phyloP scores from a whole-genome alignment of 805 yeast genomes.

The Maudiozyma turicensis region DNA sequence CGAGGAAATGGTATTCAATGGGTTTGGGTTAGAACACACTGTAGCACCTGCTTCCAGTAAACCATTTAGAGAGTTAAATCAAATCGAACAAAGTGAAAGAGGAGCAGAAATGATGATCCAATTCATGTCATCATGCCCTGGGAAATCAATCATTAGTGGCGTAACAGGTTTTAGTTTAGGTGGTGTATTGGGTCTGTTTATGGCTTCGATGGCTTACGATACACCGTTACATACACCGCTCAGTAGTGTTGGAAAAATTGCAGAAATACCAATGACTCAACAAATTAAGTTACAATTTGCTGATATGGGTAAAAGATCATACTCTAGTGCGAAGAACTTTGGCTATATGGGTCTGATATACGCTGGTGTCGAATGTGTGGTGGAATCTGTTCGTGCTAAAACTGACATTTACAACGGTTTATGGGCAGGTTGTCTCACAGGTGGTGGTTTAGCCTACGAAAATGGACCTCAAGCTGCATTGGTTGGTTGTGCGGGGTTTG shows the following conservation, averaged over 20 bases:
- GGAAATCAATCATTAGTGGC: constrained; percentile 84
- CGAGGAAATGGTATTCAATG: constrained; percentile 30
- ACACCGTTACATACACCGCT: constrained; percentile 29
- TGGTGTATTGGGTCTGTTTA: constrained; percentile 90
- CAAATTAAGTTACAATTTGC: constrained; percentile 84
- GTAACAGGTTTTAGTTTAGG: constrained; percentile 90
- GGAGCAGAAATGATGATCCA: constrained; percentile 78
- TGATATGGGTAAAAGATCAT: constrained; percentile 86
- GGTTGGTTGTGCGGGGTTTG: constrained; percentile 94
- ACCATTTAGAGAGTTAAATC: constrained; percentile 63
- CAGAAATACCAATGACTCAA: constrained; percentile 82
- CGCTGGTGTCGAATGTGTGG: constrained; percentile 85
- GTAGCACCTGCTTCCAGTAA: constrained; percentile 34
- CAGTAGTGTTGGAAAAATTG: constrained; percentile 35
- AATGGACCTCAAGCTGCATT: constrained; percentile 90
- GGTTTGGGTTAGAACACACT: constrained; percentile 34
- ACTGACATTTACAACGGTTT: constrained; percentile 88
- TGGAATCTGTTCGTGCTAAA: constrained; percentile 79
- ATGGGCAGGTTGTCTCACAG: constrained; percentile 91
- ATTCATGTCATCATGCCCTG: constrained; percentile 89
- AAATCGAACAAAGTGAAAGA: constrained; percentile 84
- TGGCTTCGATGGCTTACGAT: constrained; percentile 56
- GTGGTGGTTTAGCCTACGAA: constrained; percentile 87
- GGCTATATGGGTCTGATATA: constrained; percentile 88
- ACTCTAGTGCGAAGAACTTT: constrained; percentile 82